Percentiles rank a stretch among this genome's conserved stretches.
Evolutionary conservation across 768 basidiomycete species (phyloP).

Genomic region (Exsudoporus frostii): DNA sequence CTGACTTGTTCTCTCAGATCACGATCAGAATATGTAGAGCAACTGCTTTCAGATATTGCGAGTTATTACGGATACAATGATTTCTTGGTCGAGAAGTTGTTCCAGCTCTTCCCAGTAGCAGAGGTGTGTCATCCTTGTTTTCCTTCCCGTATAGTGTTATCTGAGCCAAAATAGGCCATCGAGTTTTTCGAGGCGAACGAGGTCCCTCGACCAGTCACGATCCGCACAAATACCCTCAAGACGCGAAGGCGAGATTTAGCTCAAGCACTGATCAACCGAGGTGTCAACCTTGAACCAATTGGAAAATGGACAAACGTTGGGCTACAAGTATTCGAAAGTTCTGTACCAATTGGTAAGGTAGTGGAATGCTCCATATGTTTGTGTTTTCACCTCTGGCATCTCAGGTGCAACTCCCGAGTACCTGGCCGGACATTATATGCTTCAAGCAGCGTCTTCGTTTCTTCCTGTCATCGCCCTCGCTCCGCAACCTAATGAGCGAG

Average conservation of each 20-base stretch:
- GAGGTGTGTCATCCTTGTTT: constrained; percentile 55
- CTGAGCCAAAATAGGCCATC: constrained; percentile 60
- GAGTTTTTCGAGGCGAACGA: constrained; percentile 99
- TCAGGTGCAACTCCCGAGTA: constrained; percentile 95
- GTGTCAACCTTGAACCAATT: constrained; percentile 96
- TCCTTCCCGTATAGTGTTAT: not conserved
- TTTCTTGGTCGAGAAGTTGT: constrained; percentile 91
- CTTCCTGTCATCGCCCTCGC: constrained; percentile 96
- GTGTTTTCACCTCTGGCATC: not conserved
- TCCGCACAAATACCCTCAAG: constrained; percentile 94
- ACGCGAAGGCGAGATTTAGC: constrained; percentile 92
- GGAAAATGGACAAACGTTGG: constrained; percentile 99
- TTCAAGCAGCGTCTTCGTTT: constrained; percentile 98
- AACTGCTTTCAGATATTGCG: constrained; percentile 84
- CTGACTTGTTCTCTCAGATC: constrained; percentile 47
- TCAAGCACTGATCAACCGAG: constrained; percentile 89
- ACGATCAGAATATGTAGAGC: constrained; percentile 85
- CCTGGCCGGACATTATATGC: constrained; percentile 98
- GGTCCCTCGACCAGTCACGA: constrained; percentile 92
- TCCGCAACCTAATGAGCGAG: constrained; percentile 89
- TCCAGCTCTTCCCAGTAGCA: constrained; percentile 86
- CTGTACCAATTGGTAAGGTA: constrained; percentile 79
- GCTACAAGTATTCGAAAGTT: constrained; percentile 96
- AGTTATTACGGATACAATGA: constrained; percentile 98
- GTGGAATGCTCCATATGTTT: not conserved